Conservation (phyloP, 2,329 filamentous ascomycete species). For the Talaromyces amestolkiae region DNA sequence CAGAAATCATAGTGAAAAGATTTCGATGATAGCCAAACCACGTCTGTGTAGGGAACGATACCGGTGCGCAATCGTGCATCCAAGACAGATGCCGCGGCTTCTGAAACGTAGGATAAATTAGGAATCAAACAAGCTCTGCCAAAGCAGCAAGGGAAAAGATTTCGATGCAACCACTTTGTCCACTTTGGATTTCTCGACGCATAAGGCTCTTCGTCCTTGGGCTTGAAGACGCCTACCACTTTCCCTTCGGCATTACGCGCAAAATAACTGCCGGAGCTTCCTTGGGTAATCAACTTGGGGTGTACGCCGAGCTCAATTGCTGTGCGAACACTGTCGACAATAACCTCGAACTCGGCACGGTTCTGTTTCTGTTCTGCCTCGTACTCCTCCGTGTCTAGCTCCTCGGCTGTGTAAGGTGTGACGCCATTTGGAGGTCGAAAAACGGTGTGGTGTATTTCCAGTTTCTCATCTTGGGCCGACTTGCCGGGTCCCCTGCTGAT, state of each 20-base stretch:
- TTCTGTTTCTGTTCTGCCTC: conserved; percentile 64
- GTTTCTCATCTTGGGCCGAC: conserved; percentile 72
- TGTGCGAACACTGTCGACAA: conserved; percentile 83
- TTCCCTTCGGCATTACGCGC: conserved; percentile 87
- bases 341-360: conserved; percentile 76
- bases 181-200: conserved; percentile 96
- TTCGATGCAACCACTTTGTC: conserved; percentile 99
- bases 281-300: conserved; percentile 93
- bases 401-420: conserved; percentile 72
- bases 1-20: conserved; percentile 98
- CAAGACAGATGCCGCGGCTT: conserved; percentile 93
- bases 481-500: conserved; percentile 72
- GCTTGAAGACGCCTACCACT: conserved; percentile 96
- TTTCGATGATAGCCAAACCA: conserved; percentile 90
- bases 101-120: conserved; percentile 95
- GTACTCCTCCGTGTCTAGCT: conserved; percentile 59
- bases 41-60: conserved; percentile 93
- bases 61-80: conserved; percentile 86
- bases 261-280: conserved; percentile 97
- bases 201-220: conserved; percentile 98
- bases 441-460: conserved; percentile 96
- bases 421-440: conserved; percentile 91
- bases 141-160: conserved; percentile 96
- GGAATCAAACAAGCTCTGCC: conserved; percentile 93
- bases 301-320: conserved; percentile 91